Conservation (phyloP, 2,329 filamentous ascomycete genomes). For the Pseudogymnoascus sp. region DNA sequence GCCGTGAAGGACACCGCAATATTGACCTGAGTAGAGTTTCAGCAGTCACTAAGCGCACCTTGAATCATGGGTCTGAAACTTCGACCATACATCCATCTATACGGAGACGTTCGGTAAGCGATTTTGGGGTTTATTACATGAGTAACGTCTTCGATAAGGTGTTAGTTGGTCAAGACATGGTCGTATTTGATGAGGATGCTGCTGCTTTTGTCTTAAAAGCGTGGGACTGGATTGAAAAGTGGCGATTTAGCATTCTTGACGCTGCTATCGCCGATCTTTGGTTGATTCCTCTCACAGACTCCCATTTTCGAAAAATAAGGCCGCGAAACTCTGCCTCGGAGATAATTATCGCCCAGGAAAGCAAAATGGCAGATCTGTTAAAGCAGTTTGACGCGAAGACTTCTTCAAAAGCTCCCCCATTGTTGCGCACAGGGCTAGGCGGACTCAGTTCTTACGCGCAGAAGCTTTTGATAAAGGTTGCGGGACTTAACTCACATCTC, state of each 20-base stretch:
- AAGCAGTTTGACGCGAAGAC: slow-evolving; percentile 13
- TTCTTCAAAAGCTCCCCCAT: slow-evolving; percentile 8
- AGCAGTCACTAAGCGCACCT: not conserved
- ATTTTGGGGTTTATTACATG: not conserved
- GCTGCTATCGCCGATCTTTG: not conserved
- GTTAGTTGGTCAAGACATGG: not conserved
- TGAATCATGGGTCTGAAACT: not conserved
- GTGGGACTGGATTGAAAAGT: not conserved
- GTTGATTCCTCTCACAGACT: slow-evolving; percentile 14
- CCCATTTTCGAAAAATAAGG: slow-evolving; percentile 20
- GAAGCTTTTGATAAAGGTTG: not conserved
- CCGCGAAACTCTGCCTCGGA: slow-evolving; percentile 9
- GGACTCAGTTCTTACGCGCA: not conserved
- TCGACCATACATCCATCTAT: not conserved
- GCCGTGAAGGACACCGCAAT: slow-evolving; percentile 14
- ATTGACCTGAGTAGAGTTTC: slow-evolving; percentile 17
- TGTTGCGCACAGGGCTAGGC: slow-evolving; percentile 11
- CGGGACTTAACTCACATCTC: not conserved
- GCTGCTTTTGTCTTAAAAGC: not conserved
- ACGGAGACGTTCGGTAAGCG: not conserved
- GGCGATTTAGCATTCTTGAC: not conserved
- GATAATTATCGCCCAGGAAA: slow-evolving; percentile 11
- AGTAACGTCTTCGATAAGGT: not conserved
- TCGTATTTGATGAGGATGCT: not conserved
- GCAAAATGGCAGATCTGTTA: slow-evolving; percentile 17